phyloP scores from a whole-genome alignment of 202 grass and related monocot genomes.

The Zoysia matrella region DNA sequence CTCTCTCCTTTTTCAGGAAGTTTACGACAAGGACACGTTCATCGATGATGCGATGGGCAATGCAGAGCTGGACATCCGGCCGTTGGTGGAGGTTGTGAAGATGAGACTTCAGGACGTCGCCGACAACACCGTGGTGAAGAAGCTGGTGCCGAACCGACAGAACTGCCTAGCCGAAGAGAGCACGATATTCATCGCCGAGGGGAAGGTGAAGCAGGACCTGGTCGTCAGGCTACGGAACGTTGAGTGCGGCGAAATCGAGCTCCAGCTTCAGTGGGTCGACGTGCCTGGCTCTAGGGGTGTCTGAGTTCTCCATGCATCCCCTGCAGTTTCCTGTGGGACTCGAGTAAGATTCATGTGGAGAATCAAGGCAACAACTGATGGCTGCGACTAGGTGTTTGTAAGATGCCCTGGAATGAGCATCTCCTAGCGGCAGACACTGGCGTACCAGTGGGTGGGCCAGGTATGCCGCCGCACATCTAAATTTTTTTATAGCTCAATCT shows the following conservation, averaged over 20 bases:
- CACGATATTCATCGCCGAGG: slow-evolving; percentile 53
- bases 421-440: neutral
- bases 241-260: slow-evolving; percentile 74
- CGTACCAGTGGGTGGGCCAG: too few species aligned
- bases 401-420: neutral
- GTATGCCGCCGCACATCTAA: too few species aligned
- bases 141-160: slow-evolving; percentile 57
- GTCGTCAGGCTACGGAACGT: slow-evolving; percentile 67
- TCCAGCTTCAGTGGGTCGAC: slow-evolving; percentile 73
- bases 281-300: slow-evolving; percentile 53
- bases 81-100: slow-evolving; percentile 62
- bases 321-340: neutral
- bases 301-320: neutral
- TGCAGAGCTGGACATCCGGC: slow-evolving; percentile 71
- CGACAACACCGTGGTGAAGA: slow-evolving; percentile 50
- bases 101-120: slow-evolving; percentile 54
- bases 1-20: slow-evolving; percentile 54
- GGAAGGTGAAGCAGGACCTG: slow-evolving; percentile 70
- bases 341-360: neutral
- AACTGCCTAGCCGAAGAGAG: slow-evolving; percentile 82
- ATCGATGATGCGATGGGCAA: slow-evolving; percentile 75
- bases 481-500: too few species aligned
- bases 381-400: neutral
- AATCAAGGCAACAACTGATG: neutral
- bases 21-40: slow-evolving; percentile 82